A percentile compares a stretch with the other conserved stretches of the same genome.
These are phyloP conservation scores for Leishmania tropica DNA, from an alignment of 208 protist genomes.

Conservation along the genomic window DNA sequence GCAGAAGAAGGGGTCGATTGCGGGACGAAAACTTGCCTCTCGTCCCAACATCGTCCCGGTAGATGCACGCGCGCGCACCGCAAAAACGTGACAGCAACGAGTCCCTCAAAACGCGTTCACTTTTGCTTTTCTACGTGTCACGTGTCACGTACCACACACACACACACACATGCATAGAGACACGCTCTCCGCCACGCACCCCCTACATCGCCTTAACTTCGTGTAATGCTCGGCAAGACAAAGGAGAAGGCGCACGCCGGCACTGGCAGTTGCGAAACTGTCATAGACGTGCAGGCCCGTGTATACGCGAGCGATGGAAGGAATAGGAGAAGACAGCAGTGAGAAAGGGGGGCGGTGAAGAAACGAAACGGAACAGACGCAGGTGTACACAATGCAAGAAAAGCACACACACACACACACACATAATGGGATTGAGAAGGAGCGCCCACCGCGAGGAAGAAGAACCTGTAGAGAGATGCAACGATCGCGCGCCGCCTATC, in stretches of 20 bases:
- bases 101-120: background rate
- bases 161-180: background rate
- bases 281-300: background rate
- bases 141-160: background rate
- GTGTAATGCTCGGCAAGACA: background rate
- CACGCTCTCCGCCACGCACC: background rate
- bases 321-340: background rate
- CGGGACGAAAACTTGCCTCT: background rate
- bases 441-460: background rate
- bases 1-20: background rate
- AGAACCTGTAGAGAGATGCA: background rate
- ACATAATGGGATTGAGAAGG: background rate
- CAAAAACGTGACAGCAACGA: background rate
- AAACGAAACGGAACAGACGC: background rate
- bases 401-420: background rate
- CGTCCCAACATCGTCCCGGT: background rate
- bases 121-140: background rate
- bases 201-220: background rate
- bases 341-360: background rate
- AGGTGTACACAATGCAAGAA: background rate
- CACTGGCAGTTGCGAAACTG: background rate
- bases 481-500: background rate
- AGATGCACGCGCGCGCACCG: background rate
- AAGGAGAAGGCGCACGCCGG: background rate
- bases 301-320: background rate